Evolutionary conservation across 306 rosid species (phyloP), one percentile per base, ranked within the genome.

Genomic region (apple (Malus domestica)): DNA sequence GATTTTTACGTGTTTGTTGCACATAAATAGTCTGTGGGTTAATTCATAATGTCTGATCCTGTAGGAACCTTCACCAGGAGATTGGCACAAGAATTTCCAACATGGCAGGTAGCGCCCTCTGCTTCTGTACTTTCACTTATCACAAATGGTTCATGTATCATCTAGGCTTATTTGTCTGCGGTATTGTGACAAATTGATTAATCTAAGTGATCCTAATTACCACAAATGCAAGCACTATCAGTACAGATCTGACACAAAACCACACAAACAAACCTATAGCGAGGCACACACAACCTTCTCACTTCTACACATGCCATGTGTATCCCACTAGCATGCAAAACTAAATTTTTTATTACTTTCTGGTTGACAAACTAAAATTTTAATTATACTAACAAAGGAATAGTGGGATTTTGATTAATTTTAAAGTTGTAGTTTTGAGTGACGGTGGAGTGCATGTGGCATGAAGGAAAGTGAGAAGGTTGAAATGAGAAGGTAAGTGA

Each of bases 1-100:
- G 4, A 2, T 66, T 55, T 42, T 20, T 38, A 32, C 19, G 19
- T 13, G 38, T 35, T 63, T 73, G 12, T 20, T 30, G 67, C 38
- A 33, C 38, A 14, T 71, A 63, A 78, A 64, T 79, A 49, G 80
- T 77, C 79, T 80, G 52, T 45, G 49, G 70, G 57, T 55, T 52
- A 54, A 23, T 67, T 18, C 58, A 75, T 62, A 72, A 60, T 42
- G 74, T 40, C 51, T 79, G 72, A 68, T 84, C 68, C 74, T 85
- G 68, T 88, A 95, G 98, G 97, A 78, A 89, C 96, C 77, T 95
- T 95, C 87, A 88, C 96, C 72, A 87, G 89, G 84, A 92, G 87
- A 84, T 76, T 95, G 92, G 97, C 87, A 4, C 84, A 83, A 79
- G 97, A 89, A 86, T 95, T 92, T 88, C 97, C 97, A 40, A 84